Percentiles rank a stretch among this genome's conserved stretches.
These are phyloP conservation scores for Vigna nakashimae DNA, from an alignment of 306 rosid species.

Conservation along the genomic window DNA sequence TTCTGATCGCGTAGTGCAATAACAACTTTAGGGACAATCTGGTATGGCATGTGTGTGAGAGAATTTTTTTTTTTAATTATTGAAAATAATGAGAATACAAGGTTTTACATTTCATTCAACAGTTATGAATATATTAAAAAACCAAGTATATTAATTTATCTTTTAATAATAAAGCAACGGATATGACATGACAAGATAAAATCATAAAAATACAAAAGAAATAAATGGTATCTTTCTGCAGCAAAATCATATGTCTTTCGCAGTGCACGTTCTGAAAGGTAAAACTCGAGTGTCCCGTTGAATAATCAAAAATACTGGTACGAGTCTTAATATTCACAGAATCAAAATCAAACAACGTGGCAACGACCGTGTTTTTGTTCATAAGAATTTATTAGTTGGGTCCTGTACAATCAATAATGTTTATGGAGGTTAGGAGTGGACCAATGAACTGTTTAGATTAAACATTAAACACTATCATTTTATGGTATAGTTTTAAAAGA, in stretches of 20 bases:
- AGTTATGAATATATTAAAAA: neutral
- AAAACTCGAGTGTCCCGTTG: neutral
- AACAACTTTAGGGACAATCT: neutral
- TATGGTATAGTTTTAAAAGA: too few species aligned
- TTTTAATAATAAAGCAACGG: neutral
- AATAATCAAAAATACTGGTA: neutral
- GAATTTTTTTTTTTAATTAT: neutral
- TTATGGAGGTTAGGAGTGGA: too few species aligned
- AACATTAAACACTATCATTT: too few species aligned
- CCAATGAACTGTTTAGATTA: too few species aligned
- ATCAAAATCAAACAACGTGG: neutral
- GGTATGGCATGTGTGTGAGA: too few species aligned
- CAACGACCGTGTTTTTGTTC: neutral
- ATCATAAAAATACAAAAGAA: neutral
- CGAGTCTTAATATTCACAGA: neutral
- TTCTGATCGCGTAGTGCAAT: neutral
- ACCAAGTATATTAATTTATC: neutral
- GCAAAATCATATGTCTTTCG: too few species aligned
- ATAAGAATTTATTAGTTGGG: neutral
- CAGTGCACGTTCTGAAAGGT: neutral
- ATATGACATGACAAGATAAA: neutral
- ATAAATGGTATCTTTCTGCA: neutral
- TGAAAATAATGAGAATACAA: neutral
- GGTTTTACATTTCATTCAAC: neutral
- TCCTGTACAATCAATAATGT: neutral